These are phyloP conservation scores for Xylaria sp. DNA, from an alignment of 2,329 filamentous ascomycete species.

Conservation along the genomic window DNA sequence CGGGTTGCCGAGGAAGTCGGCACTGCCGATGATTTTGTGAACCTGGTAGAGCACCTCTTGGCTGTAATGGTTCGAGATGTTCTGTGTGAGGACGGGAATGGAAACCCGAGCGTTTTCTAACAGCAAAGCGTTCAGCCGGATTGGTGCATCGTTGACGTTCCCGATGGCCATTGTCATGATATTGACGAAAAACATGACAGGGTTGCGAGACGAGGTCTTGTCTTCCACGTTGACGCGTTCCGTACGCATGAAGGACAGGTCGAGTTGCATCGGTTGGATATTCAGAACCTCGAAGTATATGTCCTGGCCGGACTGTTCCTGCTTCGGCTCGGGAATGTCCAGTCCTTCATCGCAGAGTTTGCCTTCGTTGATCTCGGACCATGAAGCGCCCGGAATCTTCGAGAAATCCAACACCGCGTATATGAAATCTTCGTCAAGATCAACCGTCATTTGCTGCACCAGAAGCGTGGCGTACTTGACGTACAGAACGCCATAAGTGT, in stretches of 20 bases:
- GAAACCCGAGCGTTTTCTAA: conserved; percentile 95
- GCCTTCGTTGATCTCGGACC: conserved; percentile 77
- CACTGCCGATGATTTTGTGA: conserved; percentile 95
- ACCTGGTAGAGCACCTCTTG: conserved; percentile 96
- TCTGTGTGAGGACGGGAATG: conserved; percentile 78
- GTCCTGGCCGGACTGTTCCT: conserved; percentile 83
- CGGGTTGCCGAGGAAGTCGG: conserved; percentile 96
- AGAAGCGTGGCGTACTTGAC: conserved; percentile 97
- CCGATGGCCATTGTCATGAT: conserved; percentile 99
- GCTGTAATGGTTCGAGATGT: conserved; percentile 91
- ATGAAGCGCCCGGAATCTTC: conserved; percentile 87
- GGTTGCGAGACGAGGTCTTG: conserved; percentile 86
- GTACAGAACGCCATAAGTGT: conserved; percentile 96
- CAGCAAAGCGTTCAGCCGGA: conserved; percentile 90
- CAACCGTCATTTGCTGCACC: conserved; percentile 96
- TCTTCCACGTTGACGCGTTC: conserved; percentile 96
- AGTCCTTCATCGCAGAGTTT: conserved; percentile 87
- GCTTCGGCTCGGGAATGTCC: conserved; percentile 88
- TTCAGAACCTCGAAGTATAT: conserved; percentile 98
- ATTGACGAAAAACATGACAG: conserved; percentile 98
- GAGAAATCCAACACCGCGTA: conserved; percentile 94
- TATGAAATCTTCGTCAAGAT: conserved; percentile 97
- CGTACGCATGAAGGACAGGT: conserved; percentile 95
- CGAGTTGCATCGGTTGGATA: conserved; percentile 96
- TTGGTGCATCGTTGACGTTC: conserved; percentile 96